Evolutionary conservation across 176 grass and related monocot genomes (phyloP).

Genomic region (Juncus inflexus): DNA sequence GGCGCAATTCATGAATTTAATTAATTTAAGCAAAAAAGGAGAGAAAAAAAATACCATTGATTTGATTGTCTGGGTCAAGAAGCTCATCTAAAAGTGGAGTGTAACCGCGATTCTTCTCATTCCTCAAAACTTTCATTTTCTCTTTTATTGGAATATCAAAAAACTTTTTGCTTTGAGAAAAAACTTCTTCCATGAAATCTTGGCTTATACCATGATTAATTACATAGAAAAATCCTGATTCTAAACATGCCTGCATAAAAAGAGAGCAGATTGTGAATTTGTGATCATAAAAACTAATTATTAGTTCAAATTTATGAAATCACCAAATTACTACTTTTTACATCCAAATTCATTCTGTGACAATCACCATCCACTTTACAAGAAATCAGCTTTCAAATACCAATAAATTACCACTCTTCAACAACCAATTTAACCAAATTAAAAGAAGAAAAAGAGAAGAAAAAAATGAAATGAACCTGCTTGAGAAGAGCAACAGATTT

Average conservation of each 20-base stretch:
- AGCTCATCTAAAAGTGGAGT: slow-evolving; percentile 76
- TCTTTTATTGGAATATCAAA: slow-evolving; percentile 67
- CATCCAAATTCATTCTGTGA: background rate
- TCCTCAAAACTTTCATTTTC: slow-evolving; percentile 80
- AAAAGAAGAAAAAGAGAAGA: slow-evolving; percentile 13
- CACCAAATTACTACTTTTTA: background rate
- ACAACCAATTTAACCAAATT: background rate
- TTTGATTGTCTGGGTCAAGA: slow-evolving; percentile 90
- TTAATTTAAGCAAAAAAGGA: background rate
- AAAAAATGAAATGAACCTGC: slow-evolving; percentile 40
- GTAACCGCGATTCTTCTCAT: slow-evolving; percentile 88
- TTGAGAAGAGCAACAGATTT: slow-evolving; percentile 83
- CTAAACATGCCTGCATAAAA: slow-evolving; percentile 67
- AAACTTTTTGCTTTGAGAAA: slow-evolving; percentile 78
- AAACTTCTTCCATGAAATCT: slow-evolving; percentile 82
- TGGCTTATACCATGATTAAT: slow-evolving; percentile 81
- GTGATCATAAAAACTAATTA: no score
- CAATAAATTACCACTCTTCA: slow-evolving; percentile 4
- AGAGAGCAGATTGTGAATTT: background rate
- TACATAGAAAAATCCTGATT: slow-evolving; percentile 97
- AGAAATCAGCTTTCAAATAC: background rate
- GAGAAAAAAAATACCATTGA: slow-evolving; percentile 48
- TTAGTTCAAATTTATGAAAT: no score
- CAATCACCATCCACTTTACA: background rate
- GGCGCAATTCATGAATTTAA: no score